These are phyloP conservation scores for Dactylella cylindrospora DNA, from an alignment of 2,329 filamentous ascomycete species.

Conservation along the genomic window DNA sequence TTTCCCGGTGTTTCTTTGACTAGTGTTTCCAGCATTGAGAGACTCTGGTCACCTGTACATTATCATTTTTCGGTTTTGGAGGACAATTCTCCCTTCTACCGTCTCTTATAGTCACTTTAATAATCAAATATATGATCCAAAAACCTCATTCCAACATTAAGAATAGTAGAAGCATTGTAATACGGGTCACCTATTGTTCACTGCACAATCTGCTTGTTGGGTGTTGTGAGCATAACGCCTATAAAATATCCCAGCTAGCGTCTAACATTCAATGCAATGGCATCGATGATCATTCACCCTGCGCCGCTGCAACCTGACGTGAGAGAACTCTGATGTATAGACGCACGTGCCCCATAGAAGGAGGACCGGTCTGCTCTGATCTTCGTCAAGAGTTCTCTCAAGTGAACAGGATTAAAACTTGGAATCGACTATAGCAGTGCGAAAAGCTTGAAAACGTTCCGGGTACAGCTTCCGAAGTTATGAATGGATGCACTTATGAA, in stretches of 20 bases:
- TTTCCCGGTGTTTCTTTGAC: constrained; percentile 12
- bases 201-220: too few species aligned
- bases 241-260: constrained; percentile 10
- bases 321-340: constrained; percentile 15
- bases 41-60: constrained; percentile 25
- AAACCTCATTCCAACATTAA: constrained; percentile 5
- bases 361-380: too few species aligned
- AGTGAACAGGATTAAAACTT: too few species aligned
- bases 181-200: too few species aligned
- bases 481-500: too few species aligned
- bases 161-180: constrained; percentile 1
- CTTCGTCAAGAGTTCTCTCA: too few species aligned
- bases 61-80: constrained; percentile 9
- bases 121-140: neutral
- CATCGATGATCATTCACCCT: constrained; percentile 4
- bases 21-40: constrained; percentile 10
- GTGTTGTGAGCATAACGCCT: too few species aligned
- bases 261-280: constrained; percentile 1
- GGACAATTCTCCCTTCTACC: neutral
- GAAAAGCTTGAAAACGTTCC: too few species aligned
- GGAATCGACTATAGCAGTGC: too few species aligned
- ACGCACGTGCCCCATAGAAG: neutral
- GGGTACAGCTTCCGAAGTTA: too few species aligned
- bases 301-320: neutral
- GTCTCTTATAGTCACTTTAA: neutral